Evolutionary conservation across 805 yeast species (phyloP).

Genomic region (Barnettozyma californica): DNA sequence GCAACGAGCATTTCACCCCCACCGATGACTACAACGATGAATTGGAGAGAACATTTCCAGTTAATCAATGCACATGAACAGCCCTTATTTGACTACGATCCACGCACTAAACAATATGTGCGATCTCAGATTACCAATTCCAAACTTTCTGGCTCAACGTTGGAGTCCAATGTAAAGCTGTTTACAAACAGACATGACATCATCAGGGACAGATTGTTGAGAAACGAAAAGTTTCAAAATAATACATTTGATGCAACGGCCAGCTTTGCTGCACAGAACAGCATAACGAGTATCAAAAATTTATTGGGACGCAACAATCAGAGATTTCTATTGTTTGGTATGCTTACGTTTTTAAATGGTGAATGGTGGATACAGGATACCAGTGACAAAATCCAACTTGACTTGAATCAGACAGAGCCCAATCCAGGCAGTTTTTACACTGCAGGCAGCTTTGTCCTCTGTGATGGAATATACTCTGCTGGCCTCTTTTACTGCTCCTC

Average conservation of each 20-base stretch:
- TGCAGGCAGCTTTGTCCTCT: conserved; percentile 72
- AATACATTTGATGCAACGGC: conserved; percentile 30
- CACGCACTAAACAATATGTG: conserved; percentile 55
- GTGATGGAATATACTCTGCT: conserved; percentile 79
- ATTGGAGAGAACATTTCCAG: conserved; percentile 72
- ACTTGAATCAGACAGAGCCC: conserved; percentile 55
- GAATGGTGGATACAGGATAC: conserved; percentile 77
- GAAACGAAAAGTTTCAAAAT: conserved; percentile 69
- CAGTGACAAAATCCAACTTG: conserved; percentile 61
- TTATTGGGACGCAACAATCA: conserved; percentile 79
- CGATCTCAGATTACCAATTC: conserved; percentile 22
- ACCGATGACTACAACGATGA: conserved; percentile 29
- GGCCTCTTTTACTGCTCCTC: conserved; percentile 67
- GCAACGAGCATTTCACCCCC: conserved; percentile 25
- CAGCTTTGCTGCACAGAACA: conserved; percentile 22
- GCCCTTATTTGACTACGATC: conserved; percentile 60
- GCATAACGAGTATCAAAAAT: conserved; percentile 73
- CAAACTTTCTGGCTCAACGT: conserved; percentile 24
- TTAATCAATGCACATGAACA: conserved; percentile 60
- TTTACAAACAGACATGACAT: conserved; percentile 55
- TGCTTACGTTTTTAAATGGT: conserved; percentile 61
- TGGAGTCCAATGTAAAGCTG: conserved; percentile 32
- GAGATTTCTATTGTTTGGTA: conserved; percentile 72
- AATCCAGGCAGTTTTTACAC: conserved; percentile 59
- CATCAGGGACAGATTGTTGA: conserved; percentile 60